Conservation (phyloP, 2,329 filamentous ascomycete species). For the Lasiodiplodia theobromae region DNA sequence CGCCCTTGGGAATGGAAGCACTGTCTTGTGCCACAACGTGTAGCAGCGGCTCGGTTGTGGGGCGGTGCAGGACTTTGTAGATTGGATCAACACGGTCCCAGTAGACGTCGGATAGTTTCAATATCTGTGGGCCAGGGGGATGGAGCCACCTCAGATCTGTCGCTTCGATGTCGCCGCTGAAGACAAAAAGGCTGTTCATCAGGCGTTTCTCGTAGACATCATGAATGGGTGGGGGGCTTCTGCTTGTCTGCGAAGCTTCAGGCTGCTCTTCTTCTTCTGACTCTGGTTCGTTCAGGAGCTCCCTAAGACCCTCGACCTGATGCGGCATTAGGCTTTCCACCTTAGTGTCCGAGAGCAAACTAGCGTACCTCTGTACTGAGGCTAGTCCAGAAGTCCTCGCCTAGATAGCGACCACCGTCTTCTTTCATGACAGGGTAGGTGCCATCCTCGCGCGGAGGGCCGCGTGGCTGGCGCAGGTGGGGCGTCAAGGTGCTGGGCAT, state of each 20-base stretch:
- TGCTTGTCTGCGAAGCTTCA: background rate
- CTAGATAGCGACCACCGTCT: constrained; percentile 37
- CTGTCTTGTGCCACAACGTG: constrained; percentile 8
- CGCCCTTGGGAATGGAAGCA: constrained; percentile 67
- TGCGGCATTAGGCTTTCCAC: background rate
- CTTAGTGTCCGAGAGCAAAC: background rate
- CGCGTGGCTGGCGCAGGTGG: constrained; percentile 4
- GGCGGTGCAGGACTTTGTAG: constrained; percentile 75
- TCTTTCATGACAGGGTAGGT: constrained; percentile 28
- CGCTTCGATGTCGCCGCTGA: constrained; percentile 30
- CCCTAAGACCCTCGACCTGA: constrained; percentile 31
- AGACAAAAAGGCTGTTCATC: constrained; percentile 35
- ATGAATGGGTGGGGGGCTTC: constrained; percentile 23
- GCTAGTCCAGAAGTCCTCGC: constrained; percentile 44
- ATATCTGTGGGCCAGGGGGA: constrained; percentile 70
- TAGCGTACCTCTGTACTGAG: constrained; percentile 42
- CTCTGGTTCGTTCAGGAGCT: constrained; percentile 40
- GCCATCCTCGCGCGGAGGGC: constrained; percentile 20
- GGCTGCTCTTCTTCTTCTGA: constrained; percentile 38
- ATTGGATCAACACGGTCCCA: constrained; percentile 77
- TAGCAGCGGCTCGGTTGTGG: constrained; percentile 63
- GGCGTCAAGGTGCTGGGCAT: constrained; percentile 13
- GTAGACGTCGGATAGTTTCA: constrained; percentile 76
- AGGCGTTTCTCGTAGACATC: constrained; percentile 33
- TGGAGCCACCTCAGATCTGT: constrained; percentile 53